Evolutionary conservation across 768 basidiomycete species (phyloP), one percentile per base, ranked within the genome.

Genomic region (Mrakia hoshinonis): DNA sequence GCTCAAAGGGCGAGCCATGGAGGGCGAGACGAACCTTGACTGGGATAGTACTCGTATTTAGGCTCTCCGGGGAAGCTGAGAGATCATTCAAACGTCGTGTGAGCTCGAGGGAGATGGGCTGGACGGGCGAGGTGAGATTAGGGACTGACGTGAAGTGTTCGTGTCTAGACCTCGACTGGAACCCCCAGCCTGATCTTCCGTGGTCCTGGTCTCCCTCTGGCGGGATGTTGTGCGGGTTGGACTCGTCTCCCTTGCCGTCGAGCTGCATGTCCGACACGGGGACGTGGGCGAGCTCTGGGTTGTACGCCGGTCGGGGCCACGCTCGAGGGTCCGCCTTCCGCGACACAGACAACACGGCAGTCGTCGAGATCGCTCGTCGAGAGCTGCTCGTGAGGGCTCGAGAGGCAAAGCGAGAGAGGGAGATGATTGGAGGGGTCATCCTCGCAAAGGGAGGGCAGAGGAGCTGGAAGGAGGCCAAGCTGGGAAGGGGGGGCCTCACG

Each of bases 161-260:
- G 31, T 66, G 64, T 31, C 64, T 48, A 1, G 43, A 47, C 26
- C 31, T 34, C 0, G 64, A 66, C n/a, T 66, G 64, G 64, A 66
- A 66, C 18, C 64, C 64, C 64, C 64, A 66, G 24, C 64, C 64
- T 20, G 47, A 49, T 47, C 64, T 66, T 5, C 64, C 64, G 31
- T 66, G 64, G 34, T 66, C 64, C n/a, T 47, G 18, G 47, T 66
- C 64, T 4, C 64, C 64, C 31, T 66, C 64, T 24, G 64, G 48
- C 18, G 64, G 64, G 48, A 66, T 66, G 64, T 43, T 43, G 20
- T 66, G n/a, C 11, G 43, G 64, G 29, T 51, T 51, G 34, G 43
- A 43, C 15, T 39, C 58, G 31, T 61, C 58, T 3, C 18, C 58
- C 10, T 34, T 31, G 7, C 18, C 36, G 36, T n/a, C 58, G 31